These are phyloP conservation scores for Myxozyma mucilagina DNA, from an alignment of 805 yeast genomes.

Conservation along the genomic window DNA sequence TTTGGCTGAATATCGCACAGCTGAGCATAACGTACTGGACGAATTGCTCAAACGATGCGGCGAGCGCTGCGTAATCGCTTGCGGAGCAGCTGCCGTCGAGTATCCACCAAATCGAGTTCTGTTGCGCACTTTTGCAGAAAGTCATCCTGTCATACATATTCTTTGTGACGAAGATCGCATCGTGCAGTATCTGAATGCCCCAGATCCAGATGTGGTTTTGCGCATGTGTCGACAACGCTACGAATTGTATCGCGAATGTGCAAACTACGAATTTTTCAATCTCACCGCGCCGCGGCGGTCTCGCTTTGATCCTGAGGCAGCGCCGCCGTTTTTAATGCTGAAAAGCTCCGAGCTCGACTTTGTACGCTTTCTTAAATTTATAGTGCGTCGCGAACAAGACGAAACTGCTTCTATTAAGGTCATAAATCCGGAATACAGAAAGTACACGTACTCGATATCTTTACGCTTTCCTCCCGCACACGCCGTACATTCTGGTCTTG, in stretches of 20 bases:
- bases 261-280: conserved; percentile 28
- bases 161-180: conserved; percentile 85
- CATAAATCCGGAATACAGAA: conserved; percentile 13
- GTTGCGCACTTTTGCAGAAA: conserved; percentile 57
- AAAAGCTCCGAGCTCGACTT: conserved; percentile 14
- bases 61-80: conserved; percentile 69
- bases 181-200: conserved; percentile 67
- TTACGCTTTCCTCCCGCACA: conserved; percentile 60
- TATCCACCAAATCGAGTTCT: conserved; percentile 61
- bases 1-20: conserved; percentile 81
- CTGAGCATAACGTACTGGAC: conserved; percentile 59
- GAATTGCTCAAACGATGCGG: conserved; percentile 49
- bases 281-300: conserved; percentile 10
- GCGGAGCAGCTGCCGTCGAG: conserved; percentile 93
- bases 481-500: conserved; percentile 67
- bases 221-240: conserved; percentile 72
- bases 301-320: background rate
- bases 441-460: conserved; percentile 28
- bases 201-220: conserved; percentile 86
- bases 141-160: conserved; percentile 82
- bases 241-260: conserved; percentile 61
- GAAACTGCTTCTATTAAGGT: background rate
- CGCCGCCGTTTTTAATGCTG: conserved; percentile 4
- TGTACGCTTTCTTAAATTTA: conserved; percentile 4
- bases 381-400: conserved; percentile 9